These are phyloP conservation scores for Pulveroboletus sp. DNA, from an alignment of 768 basidiomycete species.

Conservation along the genomic window DNA sequence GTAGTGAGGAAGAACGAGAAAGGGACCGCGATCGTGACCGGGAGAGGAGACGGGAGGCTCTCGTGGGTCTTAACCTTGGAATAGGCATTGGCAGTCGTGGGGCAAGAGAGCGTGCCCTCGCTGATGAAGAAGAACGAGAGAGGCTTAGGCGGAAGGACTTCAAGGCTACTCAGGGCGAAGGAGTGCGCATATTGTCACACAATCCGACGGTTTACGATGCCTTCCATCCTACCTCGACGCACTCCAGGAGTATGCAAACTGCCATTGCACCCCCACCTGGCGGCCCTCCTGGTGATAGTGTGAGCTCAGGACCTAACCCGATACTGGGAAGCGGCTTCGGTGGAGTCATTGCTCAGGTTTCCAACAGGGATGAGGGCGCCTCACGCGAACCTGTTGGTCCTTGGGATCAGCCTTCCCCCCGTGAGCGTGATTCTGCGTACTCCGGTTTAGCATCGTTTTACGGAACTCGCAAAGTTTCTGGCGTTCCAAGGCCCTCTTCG, in stretches of 20 bases:
- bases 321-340: slow-evolving; percentile 24
- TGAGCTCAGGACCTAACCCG: slow-evolving; percentile 13
- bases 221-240: slow-evolving; percentile 59
- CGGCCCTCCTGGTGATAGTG: slow-evolving; percentile 17
- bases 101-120: slow-evolving; percentile 58
- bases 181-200: slow-evolving; percentile 37
- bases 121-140: slow-evolving; percentile 53
- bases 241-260: slow-evolving; percentile 26
- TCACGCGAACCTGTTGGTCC: slow-evolving; percentile 28
- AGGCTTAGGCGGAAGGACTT: slow-evolving; percentile 52
- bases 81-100: slow-evolving; percentile 39
- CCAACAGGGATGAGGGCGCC: slow-evolving; percentile 22
- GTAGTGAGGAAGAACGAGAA: slow-evolving; percentile 36
- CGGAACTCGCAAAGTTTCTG: slow-evolving; percentile 22
- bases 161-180: slow-evolving; percentile 37
- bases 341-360: slow-evolving; percentile 25
- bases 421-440: slow-evolving; percentile 30
- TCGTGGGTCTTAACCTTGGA: slow-evolving; percentile 39
- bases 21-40: slow-evolving; percentile 46
- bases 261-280: slow-evolving; percentile 20
- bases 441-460: slow-evolving; percentile 27
- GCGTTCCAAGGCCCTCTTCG: slow-evolving; percentile 24
- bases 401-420: slow-evolving; percentile 32
- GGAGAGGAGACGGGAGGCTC: slow-evolving; percentile 39
- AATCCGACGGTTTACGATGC: slow-evolving; percentile 64